Base-by-base conservation (phyloP, 805 yeast species). In the Lachancea sp. region DNA sequence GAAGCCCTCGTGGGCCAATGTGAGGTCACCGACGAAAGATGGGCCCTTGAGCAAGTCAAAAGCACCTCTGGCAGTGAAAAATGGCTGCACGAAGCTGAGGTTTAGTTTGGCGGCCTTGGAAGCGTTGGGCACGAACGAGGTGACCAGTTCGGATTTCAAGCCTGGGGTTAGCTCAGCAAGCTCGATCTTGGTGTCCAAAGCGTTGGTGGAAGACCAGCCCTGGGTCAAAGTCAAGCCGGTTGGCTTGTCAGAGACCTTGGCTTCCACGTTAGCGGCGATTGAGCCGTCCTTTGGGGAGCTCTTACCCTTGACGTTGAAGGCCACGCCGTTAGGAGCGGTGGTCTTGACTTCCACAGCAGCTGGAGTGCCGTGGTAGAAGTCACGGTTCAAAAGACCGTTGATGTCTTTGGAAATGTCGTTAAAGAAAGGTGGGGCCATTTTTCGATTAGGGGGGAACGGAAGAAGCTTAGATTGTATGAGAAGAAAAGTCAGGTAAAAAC, bases 141-240 rank as follows among this genome's bases (percentile, higher is more conserved):
- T 86, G 66, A 84, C 81, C 63, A 93, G 74, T 72, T 90, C 96
- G 58, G 93, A 83, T 76, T 89, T 91, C 62, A 93, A 79, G 60
- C 98, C 97, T 60, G 95, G 95, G 50, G 96, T 84, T 71, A 91
- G 78, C 70, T 90, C 95, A 49, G 82, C 77, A 62, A 93, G 78
- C 75, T 91, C 97, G 59, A 93, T 77, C 78, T 88, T 91, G 74
- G 98, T 86, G 76, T 80, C 84, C 66, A 93, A 75, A 54, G 84
- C 78, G 71, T 91, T 91, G 69, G 95, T 83, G 60, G 95, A 87
- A 74, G 90, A 83, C 96, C 98, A 90, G 66, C 96, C 96, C 77
- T 93, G 98, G 58, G 96, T 89, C 65, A 93, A 74, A 54, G 96
- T 81, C 63, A 93, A 75, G 54, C 97, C 97, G 51, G 93, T 75